Percentiles rank a stretch among this genome's conserved stretches.
Evolutionary conservation across 371 early-diverging fungal species (phyloP).

Genomic region (Mortierella sp.): DNA sequence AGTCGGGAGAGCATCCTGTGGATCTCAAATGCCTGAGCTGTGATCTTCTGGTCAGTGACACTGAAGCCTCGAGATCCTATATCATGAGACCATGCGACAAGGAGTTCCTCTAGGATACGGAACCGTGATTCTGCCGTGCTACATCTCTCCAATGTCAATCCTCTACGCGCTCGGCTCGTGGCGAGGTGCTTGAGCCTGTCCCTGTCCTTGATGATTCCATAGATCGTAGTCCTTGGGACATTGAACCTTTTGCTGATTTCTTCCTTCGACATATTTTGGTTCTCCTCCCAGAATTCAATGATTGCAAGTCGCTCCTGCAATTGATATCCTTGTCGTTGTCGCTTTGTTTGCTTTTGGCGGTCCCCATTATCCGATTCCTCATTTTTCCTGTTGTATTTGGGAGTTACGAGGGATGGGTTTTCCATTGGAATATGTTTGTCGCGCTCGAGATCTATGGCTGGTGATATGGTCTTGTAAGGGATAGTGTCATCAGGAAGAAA

Average conservation of each 20-base stretch:
- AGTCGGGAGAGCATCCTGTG: conserved; percentile 6
- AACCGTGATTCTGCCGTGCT: not conserved
- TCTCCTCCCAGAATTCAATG: not conserved
- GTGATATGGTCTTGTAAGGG: no score
- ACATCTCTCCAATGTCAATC: not conserved
- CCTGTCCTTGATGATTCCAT: conserved; percentile 4
- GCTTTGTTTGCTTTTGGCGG: no score
- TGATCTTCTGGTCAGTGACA: not conserved
- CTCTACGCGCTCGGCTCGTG: not conserved
- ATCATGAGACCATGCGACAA: not conserved
- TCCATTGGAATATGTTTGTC: no score
- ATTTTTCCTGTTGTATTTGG: no score
- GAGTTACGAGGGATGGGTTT: no score
- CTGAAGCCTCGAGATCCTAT: not conserved
- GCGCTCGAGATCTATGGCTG: no score
- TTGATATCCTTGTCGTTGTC: not conserved
- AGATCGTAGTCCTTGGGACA: not conserved
- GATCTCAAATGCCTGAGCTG: conserved; percentile 11
- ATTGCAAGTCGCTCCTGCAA: not conserved
- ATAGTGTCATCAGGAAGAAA: no score
- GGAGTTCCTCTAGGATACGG: conserved; percentile 8
- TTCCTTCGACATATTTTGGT: not conserved
- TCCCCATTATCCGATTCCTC: no score
- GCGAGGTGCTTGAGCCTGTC: not conserved
- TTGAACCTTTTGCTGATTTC: not conserved